Evolutionary conservation across 345 rosid species (phyloP).

Genomic region (Gossypium bickii): DNA sequence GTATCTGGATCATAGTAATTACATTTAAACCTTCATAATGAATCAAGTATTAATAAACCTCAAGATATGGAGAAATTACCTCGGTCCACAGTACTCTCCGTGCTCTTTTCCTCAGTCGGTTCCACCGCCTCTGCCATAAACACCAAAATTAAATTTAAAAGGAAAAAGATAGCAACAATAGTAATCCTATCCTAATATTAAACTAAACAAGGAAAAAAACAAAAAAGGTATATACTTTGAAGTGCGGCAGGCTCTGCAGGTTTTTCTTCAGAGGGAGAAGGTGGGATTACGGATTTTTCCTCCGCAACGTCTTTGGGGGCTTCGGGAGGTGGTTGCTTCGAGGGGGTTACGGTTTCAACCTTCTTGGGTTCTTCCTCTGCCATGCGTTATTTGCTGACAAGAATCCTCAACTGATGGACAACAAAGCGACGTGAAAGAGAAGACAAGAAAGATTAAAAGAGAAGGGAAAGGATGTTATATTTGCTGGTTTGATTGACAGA

Average conservation of each 20-base stretch:
- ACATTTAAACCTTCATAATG: not conserved
- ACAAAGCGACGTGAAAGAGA: not conserved
- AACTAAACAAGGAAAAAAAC: not conserved
- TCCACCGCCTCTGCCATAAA: constrained; percentile 41
- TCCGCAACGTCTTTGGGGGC: not conserved
- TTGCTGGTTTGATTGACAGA: not conserved
- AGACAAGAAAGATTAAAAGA: not conserved
- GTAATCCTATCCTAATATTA: not conserved
- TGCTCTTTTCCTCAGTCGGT: constrained; percentile 30
- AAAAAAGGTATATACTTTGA: constrained; percentile 27
- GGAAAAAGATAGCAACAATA: not conserved
- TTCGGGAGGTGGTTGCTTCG: not conserved
- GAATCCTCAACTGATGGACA: not conserved
- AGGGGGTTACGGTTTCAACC: constrained; percentile 23
- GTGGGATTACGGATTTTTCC: not conserved
- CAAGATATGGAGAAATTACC: constrained; percentile 29
- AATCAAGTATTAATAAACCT: not conserved
- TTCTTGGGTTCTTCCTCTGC: constrained; percentile 46
- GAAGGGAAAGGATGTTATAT: not conserved
- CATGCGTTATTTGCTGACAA: constrained; percentile 25
- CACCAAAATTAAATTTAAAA: not conserved
- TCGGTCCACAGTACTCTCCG: constrained; percentile 47
- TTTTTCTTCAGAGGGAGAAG: not conserved
- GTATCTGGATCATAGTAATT: constrained; percentile 39
- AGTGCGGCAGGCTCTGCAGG: constrained; percentile 19